phyloP scores from a whole-genome alignment of 805 yeast species.

The Candida palmyrensis region DNA sequence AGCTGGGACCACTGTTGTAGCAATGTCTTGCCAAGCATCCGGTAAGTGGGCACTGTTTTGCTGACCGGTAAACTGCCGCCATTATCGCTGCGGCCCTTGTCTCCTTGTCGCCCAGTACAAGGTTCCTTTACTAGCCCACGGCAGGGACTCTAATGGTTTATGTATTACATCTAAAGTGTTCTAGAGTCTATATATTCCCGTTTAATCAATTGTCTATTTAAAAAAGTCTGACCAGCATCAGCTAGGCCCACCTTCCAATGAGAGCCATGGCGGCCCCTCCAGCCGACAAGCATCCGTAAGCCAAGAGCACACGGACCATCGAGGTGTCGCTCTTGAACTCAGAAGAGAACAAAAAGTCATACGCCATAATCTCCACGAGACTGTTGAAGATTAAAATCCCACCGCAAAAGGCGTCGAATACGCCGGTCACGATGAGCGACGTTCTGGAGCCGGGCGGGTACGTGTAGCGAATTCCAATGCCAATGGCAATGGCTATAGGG shows the following conservation, averaged over 20 bases:
- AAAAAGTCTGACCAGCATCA: too few relatives aligned
- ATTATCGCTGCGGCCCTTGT: too few relatives aligned
- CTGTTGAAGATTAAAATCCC: slow-evolving; percentile 33
- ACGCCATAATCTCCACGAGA: slow-evolving; percentile 35
- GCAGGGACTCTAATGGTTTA: too few relatives aligned
- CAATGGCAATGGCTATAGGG: slow-evolving; percentile 31
- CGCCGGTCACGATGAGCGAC: slow-evolving; percentile 28
- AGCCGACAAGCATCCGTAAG: slow-evolving; percentile 16
- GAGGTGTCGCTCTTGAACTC: slow-evolving; percentile 18
- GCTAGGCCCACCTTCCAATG: slow-evolving; percentile 28
- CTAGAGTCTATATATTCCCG: too few relatives aligned
- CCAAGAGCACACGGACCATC: slow-evolving; percentile 16
- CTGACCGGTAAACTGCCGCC: too few relatives aligned
- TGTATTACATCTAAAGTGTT: too few relatives aligned
- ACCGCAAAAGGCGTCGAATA: slow-evolving; percentile 29
- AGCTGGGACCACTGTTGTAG: too few relatives aligned
- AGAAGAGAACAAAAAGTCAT: slow-evolving; percentile 29
- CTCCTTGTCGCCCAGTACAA: too few relatives aligned
- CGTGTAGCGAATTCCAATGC: slow-evolving; percentile 28
- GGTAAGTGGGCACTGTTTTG: too few relatives aligned
- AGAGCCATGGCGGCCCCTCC: slow-evolving; percentile 30
- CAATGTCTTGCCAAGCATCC: too few relatives aligned
- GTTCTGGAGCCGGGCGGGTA: slow-evolving; percentile 30
- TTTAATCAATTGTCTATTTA: too few relatives aligned
- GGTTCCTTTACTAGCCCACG: too few relatives aligned